These are phyloP conservation scores for Blastocystis sp. DNA, from an alignment of 352 stramenopile genomes.

Conservation along the genomic window DNA sequence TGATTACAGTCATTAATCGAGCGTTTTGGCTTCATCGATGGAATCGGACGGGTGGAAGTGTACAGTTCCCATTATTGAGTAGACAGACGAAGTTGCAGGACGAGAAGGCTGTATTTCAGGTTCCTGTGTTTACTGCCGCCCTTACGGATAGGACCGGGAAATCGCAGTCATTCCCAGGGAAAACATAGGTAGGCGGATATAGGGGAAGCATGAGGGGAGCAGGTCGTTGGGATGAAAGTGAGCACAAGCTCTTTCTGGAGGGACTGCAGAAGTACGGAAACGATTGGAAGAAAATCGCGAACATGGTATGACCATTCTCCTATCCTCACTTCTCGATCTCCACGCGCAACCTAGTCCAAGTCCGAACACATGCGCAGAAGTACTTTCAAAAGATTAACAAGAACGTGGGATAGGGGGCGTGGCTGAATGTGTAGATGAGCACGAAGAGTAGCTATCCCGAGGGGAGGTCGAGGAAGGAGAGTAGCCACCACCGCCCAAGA, in stretches of 20 bases:
- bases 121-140: neutral
- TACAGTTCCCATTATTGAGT: neutral
- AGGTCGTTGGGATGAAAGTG: slow-evolving; percentile 83
- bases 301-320: slow-evolving; percentile 59
- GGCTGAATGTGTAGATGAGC: neutral
- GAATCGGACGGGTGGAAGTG: neutral
- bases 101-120: neutral
- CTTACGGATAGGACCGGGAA: slow-evolving; percentile 13
- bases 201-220: neutral
- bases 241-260: slow-evolving; percentile 83
- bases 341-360: slow-evolving; percentile 72
- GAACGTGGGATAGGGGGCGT: slow-evolving; percentile 1
- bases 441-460: slow-evolving; percentile 11
- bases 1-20: neutral
- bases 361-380: slow-evolving; percentile 73
- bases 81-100: neutral
- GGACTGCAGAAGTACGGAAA: slow-evolving; percentile 81
- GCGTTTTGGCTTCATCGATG: neutral
- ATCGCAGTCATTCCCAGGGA: neutral
- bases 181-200: slow-evolving; percentile 21
- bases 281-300: slow-evolving; percentile 82
- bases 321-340: neutral
- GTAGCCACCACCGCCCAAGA: neutral
- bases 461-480: neutral
- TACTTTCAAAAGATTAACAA: slow-evolving; percentile 74